Conservation (phyloP, 2,329 filamentous ascomycete species). For the Colletotrichum sp. region DNA sequence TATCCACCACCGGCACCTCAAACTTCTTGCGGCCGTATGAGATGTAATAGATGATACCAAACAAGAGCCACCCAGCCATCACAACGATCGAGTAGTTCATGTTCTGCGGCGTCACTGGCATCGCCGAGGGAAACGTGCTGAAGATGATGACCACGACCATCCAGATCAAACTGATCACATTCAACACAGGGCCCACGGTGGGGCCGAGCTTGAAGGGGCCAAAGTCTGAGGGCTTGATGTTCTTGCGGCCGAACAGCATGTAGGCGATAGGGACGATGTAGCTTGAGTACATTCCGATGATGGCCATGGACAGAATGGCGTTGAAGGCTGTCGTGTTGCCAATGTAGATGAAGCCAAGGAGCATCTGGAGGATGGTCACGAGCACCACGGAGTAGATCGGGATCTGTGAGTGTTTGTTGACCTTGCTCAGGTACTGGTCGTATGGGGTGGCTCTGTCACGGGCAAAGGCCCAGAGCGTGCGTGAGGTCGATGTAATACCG, state of each 20-base stretch:
- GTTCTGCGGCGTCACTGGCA: constrained; percentile 44
- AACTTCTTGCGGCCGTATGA: constrained; percentile 28
- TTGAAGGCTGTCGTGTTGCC: constrained; percentile 48
- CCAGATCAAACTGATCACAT: constrained; percentile 48
- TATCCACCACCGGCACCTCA: constrained; percentile 24
- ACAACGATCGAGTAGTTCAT: constrained; percentile 55
- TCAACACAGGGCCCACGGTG: constrained; percentile 36
- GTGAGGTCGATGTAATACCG: constrained; percentile 38
- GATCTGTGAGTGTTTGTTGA: constrained; percentile 34
- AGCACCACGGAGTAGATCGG: constrained; percentile 34
- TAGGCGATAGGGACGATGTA: constrained; percentile 43
- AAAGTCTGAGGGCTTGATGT: constrained; percentile 20
- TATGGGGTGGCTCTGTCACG: constrained; percentile 41
- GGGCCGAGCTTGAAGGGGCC: constrained; percentile 35
- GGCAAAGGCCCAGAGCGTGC: constrained; percentile 44
- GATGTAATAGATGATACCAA: constrained; percentile 39
- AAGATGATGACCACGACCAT: constrained; percentile 48
- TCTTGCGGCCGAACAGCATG: constrained; percentile 40
- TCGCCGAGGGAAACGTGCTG: constrained; percentile 45
- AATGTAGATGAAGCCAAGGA: constrained; percentile 43
- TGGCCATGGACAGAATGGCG: constrained; percentile 44
- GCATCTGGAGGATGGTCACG: constrained; percentile 29
- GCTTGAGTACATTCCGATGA: constrained; percentile 48
- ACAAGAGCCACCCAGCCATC: constrained; percentile 40
- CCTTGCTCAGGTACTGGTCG: constrained; percentile 37